Base-by-base conservation (phyloP, 2,329 filamentous ascomycete genomes). In the Hypoxylon sp. region DNA sequence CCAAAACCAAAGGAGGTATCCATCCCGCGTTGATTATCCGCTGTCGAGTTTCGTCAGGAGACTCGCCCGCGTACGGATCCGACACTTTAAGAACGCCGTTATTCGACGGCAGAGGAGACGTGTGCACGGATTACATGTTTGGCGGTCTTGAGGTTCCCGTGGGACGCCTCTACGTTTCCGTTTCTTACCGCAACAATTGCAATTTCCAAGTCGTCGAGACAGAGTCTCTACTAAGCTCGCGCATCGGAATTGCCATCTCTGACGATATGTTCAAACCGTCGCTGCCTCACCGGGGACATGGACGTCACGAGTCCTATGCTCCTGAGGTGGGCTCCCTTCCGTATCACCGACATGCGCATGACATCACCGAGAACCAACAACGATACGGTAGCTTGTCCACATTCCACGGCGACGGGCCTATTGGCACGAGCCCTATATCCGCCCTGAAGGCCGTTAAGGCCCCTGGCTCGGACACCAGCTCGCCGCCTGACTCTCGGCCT, bases 131-230 rank as follows among this genome's bases (percentile, higher is more conserved):
- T 53, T 94, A 92, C 74, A 82, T 85, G 62, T 94, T 98, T 76
- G 90, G 90, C 15, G 87, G 92, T 49, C 87, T 95, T 15, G 91
- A 96, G 56, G 91, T 94, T 24, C 92, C 93, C 9, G 89, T 92
- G 23, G 95, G 95, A 21, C 87, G 90, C 4, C 85, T 99, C 67
- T 89, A 87, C 54, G 88, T 94, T 48, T 86, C 88, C 31, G 91
- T 97, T 24, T 87, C 88, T 9, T 97, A 96, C 75, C 88, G 95
- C 62, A 90, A 87, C 55, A 92, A 95, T 70, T 96, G 91, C 77
- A 92, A 89, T 69, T 97, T 99, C 74, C 87, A 90, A 41, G 87
- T 98, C 33, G 94, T 96, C 68, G 92, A 97, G 74, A 90, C 92
- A 0, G 95, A 98, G 75, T 89, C 93, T 4, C 77, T 98, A 7